Percentiles rank a stretch among this genome's conserved stretches.
Evolutionary conservation across 2,329 filamentous ascomycete genomes (phyloP).

Genomic region (Trichoderma harzianum): DNA sequence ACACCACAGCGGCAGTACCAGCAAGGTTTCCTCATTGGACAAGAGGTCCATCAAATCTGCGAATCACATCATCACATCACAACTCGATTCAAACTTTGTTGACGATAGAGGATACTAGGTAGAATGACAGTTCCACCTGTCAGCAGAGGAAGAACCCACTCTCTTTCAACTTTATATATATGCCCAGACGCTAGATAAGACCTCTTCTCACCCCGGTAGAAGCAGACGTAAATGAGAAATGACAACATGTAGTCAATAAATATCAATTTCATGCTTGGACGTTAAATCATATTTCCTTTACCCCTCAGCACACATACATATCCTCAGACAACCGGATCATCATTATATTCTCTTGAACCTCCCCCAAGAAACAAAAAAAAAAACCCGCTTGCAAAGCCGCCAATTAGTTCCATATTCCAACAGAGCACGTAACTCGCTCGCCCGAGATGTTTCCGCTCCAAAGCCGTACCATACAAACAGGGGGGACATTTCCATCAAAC

Average conservation of each 20-base stretch:
- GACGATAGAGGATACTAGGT: not conserved
- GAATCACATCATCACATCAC: not conserved
- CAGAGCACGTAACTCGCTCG: not conserved
- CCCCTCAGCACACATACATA: not conserved
- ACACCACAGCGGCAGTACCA: not conserved
- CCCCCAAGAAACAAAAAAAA: not conserved
- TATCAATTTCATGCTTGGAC: too few species aligned
- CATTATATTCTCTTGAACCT: not conserved
- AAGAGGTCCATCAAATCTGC: not conserved
- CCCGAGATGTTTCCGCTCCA: not conserved
- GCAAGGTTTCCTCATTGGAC: not conserved
- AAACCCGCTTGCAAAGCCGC: not conserved
- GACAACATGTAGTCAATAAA: not conserved
- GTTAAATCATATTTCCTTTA: not conserved
- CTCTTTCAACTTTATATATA: not conserved
- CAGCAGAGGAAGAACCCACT: not conserved
- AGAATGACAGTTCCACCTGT: too few species aligned
- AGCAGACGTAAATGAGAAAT: not conserved
- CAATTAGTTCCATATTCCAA: not conserved
- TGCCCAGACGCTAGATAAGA: too few species aligned
- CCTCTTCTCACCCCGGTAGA: not conserved
- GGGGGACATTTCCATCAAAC: not conserved
- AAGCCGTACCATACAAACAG: not conserved
- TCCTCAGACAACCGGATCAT: not conserved
- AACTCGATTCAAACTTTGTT: not conserved